Base-by-base conservation (phyloP, 2,329 filamentous ascomycete genomes). In the Fusarium keratoplasticum region DNA sequence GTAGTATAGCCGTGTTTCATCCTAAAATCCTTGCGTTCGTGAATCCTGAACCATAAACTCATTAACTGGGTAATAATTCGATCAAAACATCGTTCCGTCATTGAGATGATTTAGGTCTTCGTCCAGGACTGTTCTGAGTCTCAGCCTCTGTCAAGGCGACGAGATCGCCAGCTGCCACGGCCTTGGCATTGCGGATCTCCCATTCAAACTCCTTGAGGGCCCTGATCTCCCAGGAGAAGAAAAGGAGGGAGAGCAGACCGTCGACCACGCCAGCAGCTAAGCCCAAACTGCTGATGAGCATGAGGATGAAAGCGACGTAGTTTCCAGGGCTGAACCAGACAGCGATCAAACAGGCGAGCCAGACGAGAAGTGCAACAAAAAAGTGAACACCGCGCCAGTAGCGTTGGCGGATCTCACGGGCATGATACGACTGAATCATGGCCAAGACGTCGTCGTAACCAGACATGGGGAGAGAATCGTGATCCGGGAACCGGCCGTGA, bases 181-280 rank as follows among this genome's bases (percentile, higher is more conserved):
- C 83, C 72, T 84, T 91, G 14, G 92, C 92, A 80, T 93, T 95
- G 60, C 85, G 86, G 29, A 98, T 92, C 83, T 99, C 96, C 93
- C 95, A 98, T 81, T 96, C 91, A 83, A 98, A 98, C 85, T 99
- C 96, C 78, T 91, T 92, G 64, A 99, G 84, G 5, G 93, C 92
- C 67, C 95, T 89, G 68, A 98, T 83, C 84, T 99, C 96, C 70
- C 91, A 91, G 13, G 93, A 92, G 67, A 98, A 92, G 81, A 99
- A 99, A 58, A 98, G 82, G 0, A 96, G 88, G 0, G 95, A 93
- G 81, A 98, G 94, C 44, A 98, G 83, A 0, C 96, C 95, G 80
- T 98, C 94, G 22, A 98, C 81, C 4, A 95, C 89, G 0, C 96
- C 96, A 5, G 92, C 91, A 18, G 89, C 89, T 36, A 98, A 87